A percentile compares a stretch with the other conserved stretches of the same genome.
These are phyloP conservation scores for Saxispiralis lemnorum DNA, from an alignment of 495 filamentous ascomycete species.

Conservation along the genomic window DNA sequence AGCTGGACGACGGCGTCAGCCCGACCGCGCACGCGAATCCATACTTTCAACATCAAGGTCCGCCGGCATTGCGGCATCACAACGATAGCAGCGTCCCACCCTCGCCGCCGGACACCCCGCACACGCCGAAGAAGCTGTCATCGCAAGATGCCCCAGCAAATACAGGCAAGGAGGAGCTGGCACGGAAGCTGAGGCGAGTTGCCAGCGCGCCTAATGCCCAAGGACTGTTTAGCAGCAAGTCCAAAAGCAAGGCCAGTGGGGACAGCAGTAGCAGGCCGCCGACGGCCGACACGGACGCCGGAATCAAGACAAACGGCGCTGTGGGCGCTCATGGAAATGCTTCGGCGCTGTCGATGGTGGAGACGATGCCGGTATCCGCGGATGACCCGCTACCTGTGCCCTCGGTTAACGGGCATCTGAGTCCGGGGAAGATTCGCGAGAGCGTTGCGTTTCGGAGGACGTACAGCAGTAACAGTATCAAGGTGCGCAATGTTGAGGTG, in stretches of 20 bases:
- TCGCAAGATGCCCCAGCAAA: slow-evolving; percentile 57
- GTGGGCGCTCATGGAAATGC: slow-evolving; percentile 32
- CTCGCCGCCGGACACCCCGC: slow-evolving; percentile 83
- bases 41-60: slow-evolving; percentile 93
- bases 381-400: slow-evolving; percentile 23
- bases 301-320: slow-evolving; percentile 28
- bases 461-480: slow-evolving; percentile 98
- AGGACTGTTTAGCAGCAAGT: slow-evolving; percentile 46
- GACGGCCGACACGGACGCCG: slow-evolving; percentile 65
- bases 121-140: slow-evolving; percentile 41
- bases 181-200: slow-evolving; percentile 77
- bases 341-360: slow-evolving; percentile 40
- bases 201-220: slow-evolving; percentile 95
- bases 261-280: slow-evolving; percentile 49
- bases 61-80: slow-evolving; percentile 78
- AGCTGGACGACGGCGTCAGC: slow-evolving; percentile 70
- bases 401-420: slow-evolving; percentile 28
- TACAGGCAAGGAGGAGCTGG: slow-evolving; percentile 76
- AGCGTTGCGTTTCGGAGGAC: slow-evolving; percentile 71
- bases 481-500: slow-evolving; percentile 91
- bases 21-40: slow-evolving; percentile 92
- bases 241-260: slow-evolving; percentile 26
- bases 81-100: slow-evolving; percentile 90
- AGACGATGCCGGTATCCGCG: slow-evolving; percentile 25
- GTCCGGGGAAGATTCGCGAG: slow-evolving; percentile 36